Conservation (phyloP, 768 basidiomycete species). For the Termitomyces sp. region DNA sequence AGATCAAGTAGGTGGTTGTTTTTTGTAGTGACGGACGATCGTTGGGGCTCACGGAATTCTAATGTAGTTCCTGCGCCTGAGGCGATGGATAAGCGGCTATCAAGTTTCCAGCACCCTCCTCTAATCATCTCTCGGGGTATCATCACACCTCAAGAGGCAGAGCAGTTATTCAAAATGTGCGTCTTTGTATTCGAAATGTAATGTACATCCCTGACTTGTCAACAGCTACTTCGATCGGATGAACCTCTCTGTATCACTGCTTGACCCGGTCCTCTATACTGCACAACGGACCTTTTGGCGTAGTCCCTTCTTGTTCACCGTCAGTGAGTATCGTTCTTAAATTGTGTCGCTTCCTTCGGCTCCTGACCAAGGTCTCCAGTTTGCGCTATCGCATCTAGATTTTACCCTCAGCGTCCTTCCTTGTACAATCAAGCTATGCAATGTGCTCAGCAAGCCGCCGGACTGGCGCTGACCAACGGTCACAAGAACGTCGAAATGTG, state of each 20-base stretch:
- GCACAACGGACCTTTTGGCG: conserved; percentile 77
- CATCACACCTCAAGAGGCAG: conserved; percentile 62
- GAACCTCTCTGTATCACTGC: conserved; percentile 72
- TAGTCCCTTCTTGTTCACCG: conserved; percentile 90
- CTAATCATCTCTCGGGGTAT: conserved; percentile 63
- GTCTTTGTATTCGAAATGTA: conserved; percentile 14
- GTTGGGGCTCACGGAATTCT: neutral
- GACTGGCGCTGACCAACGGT: conserved; percentile 71
- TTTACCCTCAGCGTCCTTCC: conserved; percentile 65
- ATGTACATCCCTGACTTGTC: conserved; percentile 8
- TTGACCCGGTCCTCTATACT: conserved; percentile 84
- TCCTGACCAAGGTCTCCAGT: conserved; percentile 39
- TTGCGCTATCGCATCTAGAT: conserved; percentile 85
- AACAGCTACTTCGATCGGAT: conserved; percentile 72
- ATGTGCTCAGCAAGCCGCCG: conserved; percentile 73
- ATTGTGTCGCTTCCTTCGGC: neutral
- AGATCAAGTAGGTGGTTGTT: conserved; percentile 34
- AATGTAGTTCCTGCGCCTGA: conserved; percentile 38
- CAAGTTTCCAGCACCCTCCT: conserved; percentile 49
- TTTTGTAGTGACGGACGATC: neutral
- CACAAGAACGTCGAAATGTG: conserved; percentile 82
- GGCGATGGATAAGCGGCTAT: conserved; percentile 33
- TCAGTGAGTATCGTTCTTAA: conserved; percentile 50
- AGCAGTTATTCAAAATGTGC: conserved; percentile 70
- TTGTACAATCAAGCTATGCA: conserved; percentile 72